Conservation (phyloP, 2,329 filamentous ascomycete species). For the Pseudogymnoascus sp. region DNA sequence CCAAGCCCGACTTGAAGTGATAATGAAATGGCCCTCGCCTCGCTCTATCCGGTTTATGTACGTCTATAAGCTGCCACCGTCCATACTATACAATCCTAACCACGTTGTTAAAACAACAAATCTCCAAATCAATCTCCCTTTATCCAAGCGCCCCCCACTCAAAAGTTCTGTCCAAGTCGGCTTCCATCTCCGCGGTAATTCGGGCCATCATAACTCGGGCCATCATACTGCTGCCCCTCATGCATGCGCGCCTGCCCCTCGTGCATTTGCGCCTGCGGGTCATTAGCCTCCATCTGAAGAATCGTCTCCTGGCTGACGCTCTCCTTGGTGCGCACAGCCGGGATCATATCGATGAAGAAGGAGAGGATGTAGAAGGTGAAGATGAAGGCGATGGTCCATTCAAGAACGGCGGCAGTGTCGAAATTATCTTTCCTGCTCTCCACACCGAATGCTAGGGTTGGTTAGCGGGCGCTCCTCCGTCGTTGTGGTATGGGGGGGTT, state of each 20-base stretch:
- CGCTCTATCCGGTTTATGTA: not conserved
- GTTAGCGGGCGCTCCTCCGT: not conserved
- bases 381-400: conserved; percentile 72
- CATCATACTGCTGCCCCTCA: not conserved
- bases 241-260: not conserved
- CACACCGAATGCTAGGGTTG: not conserved
- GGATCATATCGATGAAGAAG: conserved; percentile 81
- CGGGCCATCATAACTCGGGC: not conserved
- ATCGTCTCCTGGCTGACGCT: conserved; percentile 16
- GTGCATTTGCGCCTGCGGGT: conserved; percentile 8
- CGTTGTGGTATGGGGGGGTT: not conserved
- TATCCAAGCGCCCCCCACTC: not conserved
- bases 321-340: conserved; percentile 41
- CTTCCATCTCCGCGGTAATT: conserved; percentile 3
- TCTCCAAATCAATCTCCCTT: not conserved
- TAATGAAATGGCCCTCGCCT: not conserved
- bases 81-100: not conserved
- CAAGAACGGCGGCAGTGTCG: conserved; percentile 34
- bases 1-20: not conserved
- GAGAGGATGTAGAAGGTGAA: conserved; percentile 84
- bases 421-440: not conserved
- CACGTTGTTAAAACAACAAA: not conserved
- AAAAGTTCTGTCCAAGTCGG: not conserved
- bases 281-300: conserved; percentile 25
- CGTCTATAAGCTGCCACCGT: not conserved